These are phyloP conservation scores for Yamadazyma endophytica DNA, from an alignment of 805 yeast species.

Conservation along the genomic window DNA sequence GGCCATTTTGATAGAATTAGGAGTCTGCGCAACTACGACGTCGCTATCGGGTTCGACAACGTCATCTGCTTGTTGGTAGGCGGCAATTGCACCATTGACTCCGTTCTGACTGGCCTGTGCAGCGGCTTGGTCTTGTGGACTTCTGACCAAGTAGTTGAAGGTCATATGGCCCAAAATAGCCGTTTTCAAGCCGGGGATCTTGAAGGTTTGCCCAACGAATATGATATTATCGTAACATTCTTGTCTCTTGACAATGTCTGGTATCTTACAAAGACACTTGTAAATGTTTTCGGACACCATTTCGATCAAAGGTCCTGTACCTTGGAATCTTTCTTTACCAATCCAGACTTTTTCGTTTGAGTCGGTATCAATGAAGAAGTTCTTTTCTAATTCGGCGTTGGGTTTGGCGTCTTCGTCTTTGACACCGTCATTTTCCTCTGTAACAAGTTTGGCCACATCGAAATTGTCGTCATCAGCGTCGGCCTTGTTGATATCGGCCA, in stretches of 20 bases:
- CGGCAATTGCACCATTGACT: constrained; percentile 36
- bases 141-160: constrained; percentile 47
- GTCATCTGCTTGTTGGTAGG: constrained; percentile 42
- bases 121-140: constrained; percentile 24
- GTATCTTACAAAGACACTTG: constrained; percentile 49
- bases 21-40: constrained; percentile 57
- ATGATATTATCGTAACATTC: constrained; percentile 82
- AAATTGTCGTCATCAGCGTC: constrained; percentile 57
- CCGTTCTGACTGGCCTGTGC: constrained; percentile 18
- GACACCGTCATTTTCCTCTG: constrained; percentile 52
- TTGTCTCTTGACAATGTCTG: constrained; percentile 68
- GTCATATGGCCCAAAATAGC: constrained; percentile 58
- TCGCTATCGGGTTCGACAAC: constrained; percentile 21
- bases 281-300: constrained; percentile 53
- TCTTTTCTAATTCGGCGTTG: constrained; percentile 71
- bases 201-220: constrained; percentile 72
- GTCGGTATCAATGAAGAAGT: constrained; percentile 59
- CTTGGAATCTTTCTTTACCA: constrained; percentile 90
- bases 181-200: constrained; percentile 72
- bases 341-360: constrained; percentile 54
- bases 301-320: constrained; percentile 58
- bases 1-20: constrained; percentile 63
- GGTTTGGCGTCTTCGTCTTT: constrained; percentile 30
- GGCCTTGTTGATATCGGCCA: constrained; percentile 41
- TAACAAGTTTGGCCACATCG: constrained; percentile 86